Percentiles rank a stretch among this genome's conserved stretches.
Evolutionary conservation across 805 yeast species (phyloP).

Genomic region (Yamadazyma nakazawae): DNA sequence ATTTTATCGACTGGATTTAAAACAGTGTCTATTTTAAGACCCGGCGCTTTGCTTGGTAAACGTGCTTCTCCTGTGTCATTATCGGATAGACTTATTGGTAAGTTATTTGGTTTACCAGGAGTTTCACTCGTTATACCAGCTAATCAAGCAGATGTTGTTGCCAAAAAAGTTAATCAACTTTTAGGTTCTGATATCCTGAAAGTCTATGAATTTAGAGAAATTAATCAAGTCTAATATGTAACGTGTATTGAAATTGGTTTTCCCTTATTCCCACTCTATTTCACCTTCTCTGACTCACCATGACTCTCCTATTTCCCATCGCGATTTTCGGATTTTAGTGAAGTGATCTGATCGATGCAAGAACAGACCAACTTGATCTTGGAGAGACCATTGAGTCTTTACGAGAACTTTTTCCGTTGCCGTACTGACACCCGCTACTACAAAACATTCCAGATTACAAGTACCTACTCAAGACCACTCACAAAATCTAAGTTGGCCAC

Average conservation of each 20-base stretch:
- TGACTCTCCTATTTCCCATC: not conserved
- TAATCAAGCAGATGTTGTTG: slow-evolving; percentile 1
- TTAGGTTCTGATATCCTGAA: not conserved
- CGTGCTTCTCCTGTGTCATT: slow-evolving; percentile 30
- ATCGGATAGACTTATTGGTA: not conserved
- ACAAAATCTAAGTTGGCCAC: slow-evolving; percentile 16
- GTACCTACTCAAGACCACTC: slow-evolving; percentile 25
- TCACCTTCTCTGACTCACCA: no score
- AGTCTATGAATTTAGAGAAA: not conserved
- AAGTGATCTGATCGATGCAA: not conserved
- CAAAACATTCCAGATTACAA: slow-evolving; percentile 33
- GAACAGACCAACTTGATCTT: not conserved
- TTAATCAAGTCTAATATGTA: not conserved
- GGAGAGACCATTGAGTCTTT: slow-evolving; percentile 24
- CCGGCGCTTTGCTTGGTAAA: slow-evolving; percentile 70
- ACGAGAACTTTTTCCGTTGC: slow-evolving; percentile 34
- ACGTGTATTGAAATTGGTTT: no score
- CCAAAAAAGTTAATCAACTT: not conserved
- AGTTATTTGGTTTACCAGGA: not conserved
- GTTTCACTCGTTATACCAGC: not conserved
- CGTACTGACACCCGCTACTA: slow-evolving; percentile 29
- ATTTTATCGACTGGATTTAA: slow-evolving; percentile 60
- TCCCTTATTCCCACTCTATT: no score
- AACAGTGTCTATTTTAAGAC: slow-evolving; percentile 70
- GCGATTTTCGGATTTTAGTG: no score